Base-by-base conservation (phyloP, 1,284 basidiomycete genomes). In the Ganoderma boninense region DNA sequence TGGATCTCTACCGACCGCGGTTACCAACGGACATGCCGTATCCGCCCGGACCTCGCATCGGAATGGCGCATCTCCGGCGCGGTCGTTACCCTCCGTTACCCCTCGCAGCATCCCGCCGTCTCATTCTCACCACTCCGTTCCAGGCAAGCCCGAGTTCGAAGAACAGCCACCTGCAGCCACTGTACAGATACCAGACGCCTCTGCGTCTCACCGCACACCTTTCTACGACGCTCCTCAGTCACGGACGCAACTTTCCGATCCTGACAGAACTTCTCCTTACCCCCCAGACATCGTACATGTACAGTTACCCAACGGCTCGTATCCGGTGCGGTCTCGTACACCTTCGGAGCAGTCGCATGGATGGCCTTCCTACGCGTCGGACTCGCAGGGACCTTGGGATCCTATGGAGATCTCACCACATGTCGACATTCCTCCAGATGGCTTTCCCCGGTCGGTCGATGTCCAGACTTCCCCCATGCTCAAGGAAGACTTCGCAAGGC, bases 361-460 rank as follows among this genome's bases (percentile, higher is more conserved):
- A 20, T 79, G 78, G 44, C 80, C 81, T 29, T 77, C 79, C 2
- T 81, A 80, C 43, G 77, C 80, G 6, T 74, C 73, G 29, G 71
- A 72, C 62, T 69, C 71, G 6, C 89, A 90, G 60, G 60, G 60
- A 62, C 20, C 38, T 75, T 88, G 89, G 78, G 87, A 90, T 54
- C 76, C 77, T 62, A 93, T 93, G 90, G 90, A 91, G 66, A 80
- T 87, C 18, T 86, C 88, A 23, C 84, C 87, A 13, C 82, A 84
- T 64, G 78, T 78, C 52, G 87, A 90, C 66, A 74, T 77, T 38
- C 78, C 72, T 69, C 82, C 76, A 74, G 86, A 86, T 67, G 79
- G 82, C 32, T 81, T 79, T 67, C 76, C 79, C 23, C 86, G 86
- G 70, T 77, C 82, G 57, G 88, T 87, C 85, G 88, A 89, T 71